Base-by-base conservation (phyloP, 2,329 filamentous ascomycete genomes). In the Metarhizium album region DNA sequence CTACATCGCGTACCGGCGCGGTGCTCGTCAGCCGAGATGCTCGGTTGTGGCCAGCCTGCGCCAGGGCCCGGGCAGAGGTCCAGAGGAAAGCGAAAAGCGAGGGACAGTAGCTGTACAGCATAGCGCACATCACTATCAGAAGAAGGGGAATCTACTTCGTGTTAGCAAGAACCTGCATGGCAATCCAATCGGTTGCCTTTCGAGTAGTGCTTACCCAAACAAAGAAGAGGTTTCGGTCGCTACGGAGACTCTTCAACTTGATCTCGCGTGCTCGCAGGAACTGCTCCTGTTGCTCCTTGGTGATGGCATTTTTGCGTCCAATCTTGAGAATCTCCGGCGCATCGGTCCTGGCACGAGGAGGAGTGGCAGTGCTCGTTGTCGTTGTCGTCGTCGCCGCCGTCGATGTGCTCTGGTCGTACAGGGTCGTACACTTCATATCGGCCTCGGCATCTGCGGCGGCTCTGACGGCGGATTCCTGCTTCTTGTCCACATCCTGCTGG, bases 151-250 rank as follows among this genome's bases (percentile, higher is more conserved):
- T 76, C 74, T 76, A 52, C 7, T 13, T 3, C 16, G 23, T 27
- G 18, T 50, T 22, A 40, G 27, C 27, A 43, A 43, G n/a, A 20
- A 13, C 27, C 27, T 18, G 16, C 7, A 14, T 7, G 5, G 13
- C 6, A 46, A 3, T 18, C 18, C 18, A 23, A 46, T 20, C 13
- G 35, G 14, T 3, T 29, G n/a, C 22, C 8, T 16, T 14, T 9
- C 9, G 27, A n/a, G 23, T 11, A 5, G 33, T 23, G 66, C 72
- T 60, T 75, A 84, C 80, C 82, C 82, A 86, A 59, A 86, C 74
- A 57, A 84, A 82, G 69, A 83, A 85, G 45, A 86, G 69, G 61
- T 84, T 83, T 58, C 76, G 75, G 59, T 86, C 82, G 52, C 77
- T 78, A 56, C 79, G 75, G 53, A 83, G 68, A 53, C 73, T 75